These are phyloP conservation scores for Adansonia madagascariensis DNA, from an alignment of 441 rosid genomes.

Conservation along the genomic window DNA sequence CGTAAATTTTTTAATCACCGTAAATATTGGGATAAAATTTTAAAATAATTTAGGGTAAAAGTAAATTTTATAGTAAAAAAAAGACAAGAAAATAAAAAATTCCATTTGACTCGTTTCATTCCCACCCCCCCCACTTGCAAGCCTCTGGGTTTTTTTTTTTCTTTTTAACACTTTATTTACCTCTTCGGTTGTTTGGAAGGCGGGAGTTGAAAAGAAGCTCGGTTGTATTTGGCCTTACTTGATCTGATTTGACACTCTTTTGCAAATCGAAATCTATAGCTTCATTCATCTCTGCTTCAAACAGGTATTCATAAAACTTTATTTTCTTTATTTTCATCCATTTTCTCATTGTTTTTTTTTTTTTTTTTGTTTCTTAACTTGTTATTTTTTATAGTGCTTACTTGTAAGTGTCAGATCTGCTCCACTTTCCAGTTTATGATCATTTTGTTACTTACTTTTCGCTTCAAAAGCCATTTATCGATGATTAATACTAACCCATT, in stretches of 20 bases:
- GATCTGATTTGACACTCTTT: background rate
- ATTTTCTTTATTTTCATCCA: background rate
- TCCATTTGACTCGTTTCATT: background rate
- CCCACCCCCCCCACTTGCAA: too few species aligned
- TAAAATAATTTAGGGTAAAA: background rate
- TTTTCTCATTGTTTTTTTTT: background rate
- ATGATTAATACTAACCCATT: background rate
- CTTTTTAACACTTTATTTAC: background rate
- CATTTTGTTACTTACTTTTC: background rate
- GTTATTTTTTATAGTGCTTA: background rate
- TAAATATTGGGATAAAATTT: too few species aligned
- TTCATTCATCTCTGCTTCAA: background rate
- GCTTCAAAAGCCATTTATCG: conserved; percentile 5
- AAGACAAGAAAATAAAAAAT: background rate
- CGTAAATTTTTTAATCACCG: too few species aligned
- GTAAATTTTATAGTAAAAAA: background rate
- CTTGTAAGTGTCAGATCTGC: conserved; percentile 13
- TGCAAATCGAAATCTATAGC: background rate
- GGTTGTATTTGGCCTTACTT: background rate
- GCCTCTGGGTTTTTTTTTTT: background rate
- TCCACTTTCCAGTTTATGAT: background rate
- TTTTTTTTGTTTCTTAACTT: background rate
- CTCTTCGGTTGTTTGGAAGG: conserved; percentile 19
- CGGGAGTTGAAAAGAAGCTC: conserved; percentile 24
- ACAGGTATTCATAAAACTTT: background rate